Evolutionary conservation across 768 basidiomycete genomes (phyloP).

Genomic region (Podaxis sp.): DNA sequence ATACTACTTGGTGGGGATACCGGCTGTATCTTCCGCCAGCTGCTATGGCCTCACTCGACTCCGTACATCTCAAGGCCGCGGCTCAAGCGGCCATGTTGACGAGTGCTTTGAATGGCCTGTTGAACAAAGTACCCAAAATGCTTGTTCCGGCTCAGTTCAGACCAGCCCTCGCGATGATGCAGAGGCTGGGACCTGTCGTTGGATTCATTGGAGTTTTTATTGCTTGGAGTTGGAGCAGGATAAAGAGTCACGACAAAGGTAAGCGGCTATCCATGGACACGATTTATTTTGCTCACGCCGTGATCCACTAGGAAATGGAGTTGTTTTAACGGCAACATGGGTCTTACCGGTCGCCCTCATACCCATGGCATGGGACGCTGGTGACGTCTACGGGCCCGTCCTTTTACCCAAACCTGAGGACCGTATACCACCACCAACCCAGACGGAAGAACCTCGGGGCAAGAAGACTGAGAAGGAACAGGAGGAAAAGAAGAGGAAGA

Average conservation of each 20-base stretch:
- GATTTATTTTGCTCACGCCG: slow-evolving; percentile 12
- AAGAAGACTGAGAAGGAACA: slow-evolving; percentile 13
- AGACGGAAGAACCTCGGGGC: slow-evolving; percentile 6
- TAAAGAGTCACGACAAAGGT: slow-evolving; percentile 68
- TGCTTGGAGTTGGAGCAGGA: slow-evolving; percentile 73
- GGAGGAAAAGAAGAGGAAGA: slow-evolving; percentile 11
- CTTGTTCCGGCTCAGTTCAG: slow-evolving; percentile 59
- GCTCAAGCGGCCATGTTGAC: slow-evolving; percentile 75
- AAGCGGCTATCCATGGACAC: slow-evolving; percentile 7
- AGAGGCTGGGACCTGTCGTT: slow-evolving; percentile 56
- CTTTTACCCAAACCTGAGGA: slow-evolving; percentile 21
- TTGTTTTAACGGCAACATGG: slow-evolving; percentile 84
- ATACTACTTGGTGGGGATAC: slow-evolving; percentile 81
- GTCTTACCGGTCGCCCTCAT: slow-evolving; percentile 71
- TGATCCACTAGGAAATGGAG: slow-evolving; percentile 54
- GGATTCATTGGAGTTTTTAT: slow-evolving; percentile 75
- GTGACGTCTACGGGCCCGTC: slow-evolving; percentile 31
- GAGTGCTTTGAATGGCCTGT: slow-evolving; percentile 66
- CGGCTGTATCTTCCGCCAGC: slow-evolving; percentile 75
- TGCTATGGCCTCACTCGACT: slow-evolving; percentile 59
- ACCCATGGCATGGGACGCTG: slow-evolving; percentile 70
- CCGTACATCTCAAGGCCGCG: slow-evolving; percentile 59
- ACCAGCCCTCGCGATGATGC: slow-evolving; percentile 53
- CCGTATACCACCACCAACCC: slow-evolving; percentile 8
- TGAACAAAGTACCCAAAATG: slow-evolving; percentile 57